phyloP scores from a whole-genome alignment of 805 yeast genomes.

The Starmerella vitae region DNA sequence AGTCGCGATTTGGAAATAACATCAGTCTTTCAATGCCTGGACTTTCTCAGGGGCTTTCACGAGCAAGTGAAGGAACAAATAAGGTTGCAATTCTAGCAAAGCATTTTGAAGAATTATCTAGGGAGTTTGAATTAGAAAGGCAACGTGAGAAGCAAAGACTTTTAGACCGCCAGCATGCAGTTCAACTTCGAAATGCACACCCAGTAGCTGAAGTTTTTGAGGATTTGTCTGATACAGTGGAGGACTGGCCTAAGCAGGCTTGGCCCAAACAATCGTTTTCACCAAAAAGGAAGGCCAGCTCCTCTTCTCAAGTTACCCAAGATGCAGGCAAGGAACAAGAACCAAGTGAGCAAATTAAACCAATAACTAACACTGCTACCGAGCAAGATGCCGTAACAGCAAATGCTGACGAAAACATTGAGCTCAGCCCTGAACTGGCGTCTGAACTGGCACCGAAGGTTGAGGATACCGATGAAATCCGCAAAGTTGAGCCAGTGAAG shows the following conservation, averaged over 20 bases:
- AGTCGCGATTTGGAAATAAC: constrained; percentile 18
- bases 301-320: too few relatives aligned
- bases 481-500: constrained; percentile 9
- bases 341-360: not conserved
- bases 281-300: too few relatives aligned
- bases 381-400: not conserved
- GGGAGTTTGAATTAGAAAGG: constrained; percentile 78
- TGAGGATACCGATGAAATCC: constrained; percentile 7
- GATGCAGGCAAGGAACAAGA: not conserved
- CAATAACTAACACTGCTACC: not conserved
- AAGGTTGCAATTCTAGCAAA: constrained; percentile 33
- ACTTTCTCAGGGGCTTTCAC: constrained; percentile 36
- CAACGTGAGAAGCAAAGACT: constrained; percentile 60
- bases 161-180: constrained; percentile 42
- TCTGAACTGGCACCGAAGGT: too few relatives aligned
- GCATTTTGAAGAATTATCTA: constrained; percentile 66
- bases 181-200: constrained; percentile 60
- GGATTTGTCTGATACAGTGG: constrained; percentile 57
- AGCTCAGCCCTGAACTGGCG: too few relatives aligned
- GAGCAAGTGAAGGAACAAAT: constrained; percentile 3
- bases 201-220: constrained; percentile 88
- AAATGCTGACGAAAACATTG: not conserved
- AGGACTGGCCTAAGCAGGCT: constrained; percentile 17
- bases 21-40: constrained; percentile 23
- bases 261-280: not conserved